A percentile compares a stretch with the other conserved stretches of the same genome.
Evolutionary conservation across 495 filamentous ascomycete species (phyloP).

Genomic region (Lophium mytilinum): DNA sequence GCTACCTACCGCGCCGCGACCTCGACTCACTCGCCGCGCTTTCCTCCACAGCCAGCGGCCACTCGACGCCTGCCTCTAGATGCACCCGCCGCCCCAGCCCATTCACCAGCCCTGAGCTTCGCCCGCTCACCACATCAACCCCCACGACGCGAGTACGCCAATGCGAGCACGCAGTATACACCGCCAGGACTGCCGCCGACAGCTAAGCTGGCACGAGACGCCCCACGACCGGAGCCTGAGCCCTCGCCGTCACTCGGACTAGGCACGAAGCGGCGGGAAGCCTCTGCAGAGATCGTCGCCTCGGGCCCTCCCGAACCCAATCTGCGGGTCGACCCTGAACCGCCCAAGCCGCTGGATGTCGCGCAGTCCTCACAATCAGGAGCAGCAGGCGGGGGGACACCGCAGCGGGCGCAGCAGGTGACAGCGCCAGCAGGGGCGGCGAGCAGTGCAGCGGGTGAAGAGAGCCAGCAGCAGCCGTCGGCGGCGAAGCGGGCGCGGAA

Average conservation of each 20-base stretch:
- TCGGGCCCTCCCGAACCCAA: slow-evolving; percentile 24
- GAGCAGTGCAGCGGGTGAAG: neutral
- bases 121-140: slow-evolving; percentile 13
- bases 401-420: slow-evolving; percentile 1
- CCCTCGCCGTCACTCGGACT: neutral
- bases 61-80: neutral
- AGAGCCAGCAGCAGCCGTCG: slow-evolving; percentile 7
- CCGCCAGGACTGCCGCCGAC: slow-evolving; percentile 32
- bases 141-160: slow-evolving; percentile 17
- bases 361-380: neutral
- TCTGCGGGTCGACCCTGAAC: slow-evolving; percentile 18
- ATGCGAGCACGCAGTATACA: slow-evolving; percentile 34
- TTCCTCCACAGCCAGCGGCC: neutral
- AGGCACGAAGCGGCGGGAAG: slow-evolving; percentile 18
- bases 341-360: neutral
- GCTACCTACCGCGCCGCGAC: slow-evolving; percentile 13
- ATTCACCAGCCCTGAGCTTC: slow-evolving; percentile 5
- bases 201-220: slow-evolving; percentile 1
- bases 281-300: slow-evolving; percentile 16
- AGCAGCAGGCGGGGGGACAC: slow-evolving; percentile 1
- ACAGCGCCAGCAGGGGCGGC: neutral
- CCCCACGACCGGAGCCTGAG: neutral
- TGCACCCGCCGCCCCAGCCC: neutral
- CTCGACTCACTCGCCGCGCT: neutral
- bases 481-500: slow-evolving; percentile 27